These are phyloP conservation scores for Rhodotorula graminis DNA, from an alignment of 768 basidiomycete species.

Conservation along the genomic window DNA sequence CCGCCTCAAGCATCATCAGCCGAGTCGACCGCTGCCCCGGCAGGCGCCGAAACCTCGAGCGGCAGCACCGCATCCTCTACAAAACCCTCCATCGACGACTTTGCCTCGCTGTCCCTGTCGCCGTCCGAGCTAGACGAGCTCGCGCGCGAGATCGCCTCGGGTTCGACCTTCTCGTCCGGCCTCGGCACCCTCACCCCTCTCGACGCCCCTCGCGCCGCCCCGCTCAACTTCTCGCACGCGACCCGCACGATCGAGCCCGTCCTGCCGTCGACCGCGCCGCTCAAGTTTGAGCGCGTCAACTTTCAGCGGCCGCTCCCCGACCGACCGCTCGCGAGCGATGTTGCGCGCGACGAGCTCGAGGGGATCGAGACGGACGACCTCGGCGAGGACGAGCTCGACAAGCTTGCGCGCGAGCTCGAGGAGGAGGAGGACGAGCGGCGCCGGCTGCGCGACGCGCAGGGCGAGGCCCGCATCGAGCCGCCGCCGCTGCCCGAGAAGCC, in stretches of 20 bases:
- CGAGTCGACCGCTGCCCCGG: background rate
- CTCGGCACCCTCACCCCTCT: background rate
- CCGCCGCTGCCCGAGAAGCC: constrained; percentile 7
- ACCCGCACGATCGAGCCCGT: constrained; percentile 15
- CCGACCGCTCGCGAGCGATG: constrained; percentile 26
- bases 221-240: constrained; percentile 16
- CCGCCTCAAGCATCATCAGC: background rate
- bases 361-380: constrained; percentile 23
- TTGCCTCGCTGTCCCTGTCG: constrained; percentile 30
- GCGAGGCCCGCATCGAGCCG: constrained; percentile 4
- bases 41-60: too few species aligned
- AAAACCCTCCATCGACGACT: constrained; percentile 34
- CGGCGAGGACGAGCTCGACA: constrained; percentile 23
- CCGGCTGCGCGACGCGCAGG: constrained; percentile 8
- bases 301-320: constrained; percentile 18
- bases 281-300: constrained; percentile 21
- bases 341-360: constrained; percentile 14
- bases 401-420: constrained; percentile 27
- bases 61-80: background rate
- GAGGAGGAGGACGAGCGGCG: constrained; percentile 18
- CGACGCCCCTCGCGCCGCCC: too few species aligned
- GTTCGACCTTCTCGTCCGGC: constrained; percentile 20
- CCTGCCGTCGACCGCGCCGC: constrained; percentile 11
- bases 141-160: constrained; percentile 4
- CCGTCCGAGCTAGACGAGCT: constrained; percentile 32